Base-by-base conservation (phyloP, 352 stramenopile genomes). In the Phytophthora niederhauseri region DNA sequence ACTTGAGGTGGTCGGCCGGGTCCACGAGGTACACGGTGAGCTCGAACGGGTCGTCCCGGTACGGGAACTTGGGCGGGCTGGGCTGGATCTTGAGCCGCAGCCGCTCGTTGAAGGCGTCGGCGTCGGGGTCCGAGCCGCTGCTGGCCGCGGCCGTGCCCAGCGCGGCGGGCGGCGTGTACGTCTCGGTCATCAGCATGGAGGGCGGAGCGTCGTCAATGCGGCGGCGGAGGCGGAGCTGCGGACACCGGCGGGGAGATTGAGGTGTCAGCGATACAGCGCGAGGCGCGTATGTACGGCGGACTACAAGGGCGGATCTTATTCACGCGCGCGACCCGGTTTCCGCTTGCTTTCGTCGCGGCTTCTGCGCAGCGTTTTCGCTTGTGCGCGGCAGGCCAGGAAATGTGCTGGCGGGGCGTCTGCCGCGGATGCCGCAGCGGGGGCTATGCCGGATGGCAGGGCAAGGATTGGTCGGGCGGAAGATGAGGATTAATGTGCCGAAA, bases 11-110 rank as follows among this genome's bases (percentile, higher is more conserved):
- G 30, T 94, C 89, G 0, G 87, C 79, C 6, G 82, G 66, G 58
- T 94, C 87, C n/a, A 96, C 89, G 34, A 96, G 84, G 59, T 93
- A 96, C 56, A 96, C 85, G 0, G 87, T 95, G 56, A 96, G 82
- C 19, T 96, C 89, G 63, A 96, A 96, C 43, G 85, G 84, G 57
- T 95, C 84, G 72, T 91, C 78, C 20, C 87, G 88, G 77, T 94
- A 96, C 12, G 89, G 89, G 62, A 96, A 96, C 68, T 94, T 88
- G 38, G 89, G 89, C 50, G 89, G 89, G 34, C 90, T 78, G 3
- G 89, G 89, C 72, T 94, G 85, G 68, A 95, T 94, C 68, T 96
- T 96, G 22, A 96, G 64, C 3, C 84, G 81, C 56, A 95, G 69
- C 8, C 81, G 73, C 64, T 93, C 85, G 22, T 76, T 83, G 49